phyloP scores from a whole-genome alignment of 1,139 yeast genomes.

The Citeromyces hawaiiensis region DNA sequence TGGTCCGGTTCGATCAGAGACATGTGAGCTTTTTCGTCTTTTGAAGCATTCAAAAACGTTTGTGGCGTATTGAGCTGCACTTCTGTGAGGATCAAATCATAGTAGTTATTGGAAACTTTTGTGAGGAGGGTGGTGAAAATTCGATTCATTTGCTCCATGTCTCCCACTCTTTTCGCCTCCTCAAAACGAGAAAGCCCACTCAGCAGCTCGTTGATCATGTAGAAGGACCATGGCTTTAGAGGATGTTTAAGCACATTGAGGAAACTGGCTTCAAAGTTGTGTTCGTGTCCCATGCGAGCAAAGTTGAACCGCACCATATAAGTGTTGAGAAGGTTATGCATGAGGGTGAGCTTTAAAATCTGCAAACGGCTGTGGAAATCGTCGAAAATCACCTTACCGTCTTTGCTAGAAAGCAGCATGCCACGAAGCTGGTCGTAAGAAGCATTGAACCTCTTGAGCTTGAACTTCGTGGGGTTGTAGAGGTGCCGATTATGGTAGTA shows the following conservation, averaged over 20 bases:
- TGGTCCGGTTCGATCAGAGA: conserved; percentile 1
- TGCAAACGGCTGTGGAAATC: conserved; percentile 4
- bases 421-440: conserved; percentile 5
- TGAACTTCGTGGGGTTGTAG: not conserved
- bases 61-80: conserved; percentile 3
- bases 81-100: conserved; percentile 5
- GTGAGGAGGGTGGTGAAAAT: conserved; percentile 2
- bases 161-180: conserved; percentile 2
- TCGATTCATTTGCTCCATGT: conserved; percentile 3
- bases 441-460: conserved; percentile 2
- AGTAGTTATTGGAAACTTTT: conserved; percentile 3
- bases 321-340: conserved; percentile 3
- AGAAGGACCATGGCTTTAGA: conserved; percentile 4
- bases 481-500: not conserved
- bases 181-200: not conserved
- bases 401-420: conserved; percentile 2
- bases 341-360: conserved; percentile 3
- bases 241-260: conserved; percentile 1
- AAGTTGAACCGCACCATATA: conserved; percentile 3
- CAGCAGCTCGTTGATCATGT: conserved; percentile 3
- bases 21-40: conserved; percentile 1
- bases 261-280: conserved; percentile 4
- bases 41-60: conserved; percentile 2
- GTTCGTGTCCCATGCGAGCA: not conserved
- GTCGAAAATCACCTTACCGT: conserved; percentile 4